phyloP scores from a whole-genome alignment of 2,329 filamentous ascomycete genomes.

The Cladorrhinum sp. region DNA sequence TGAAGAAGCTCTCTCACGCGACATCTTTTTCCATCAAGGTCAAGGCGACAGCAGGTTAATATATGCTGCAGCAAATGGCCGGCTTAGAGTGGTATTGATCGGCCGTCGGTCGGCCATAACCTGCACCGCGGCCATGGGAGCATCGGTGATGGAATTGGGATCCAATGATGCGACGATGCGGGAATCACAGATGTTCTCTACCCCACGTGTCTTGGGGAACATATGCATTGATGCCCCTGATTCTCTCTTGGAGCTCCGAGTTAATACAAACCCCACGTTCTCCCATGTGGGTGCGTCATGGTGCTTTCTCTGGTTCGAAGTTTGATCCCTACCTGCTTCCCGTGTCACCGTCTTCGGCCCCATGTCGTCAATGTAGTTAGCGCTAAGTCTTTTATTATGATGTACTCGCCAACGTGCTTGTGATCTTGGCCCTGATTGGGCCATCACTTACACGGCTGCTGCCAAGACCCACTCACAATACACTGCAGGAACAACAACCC shows the following conservation, averaged over 20 bases:
- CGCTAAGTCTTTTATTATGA: constrained; percentile 11
- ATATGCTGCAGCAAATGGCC: constrained; percentile 5
- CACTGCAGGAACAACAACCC: constrained; percentile 14
- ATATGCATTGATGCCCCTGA: background rate
- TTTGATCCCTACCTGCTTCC: background rate
- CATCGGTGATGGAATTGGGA: background rate
- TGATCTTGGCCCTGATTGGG: constrained; percentile 21
- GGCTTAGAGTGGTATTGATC: constrained; percentile 1
- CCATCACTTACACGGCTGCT: constrained; percentile 5
- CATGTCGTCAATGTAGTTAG: background rate
- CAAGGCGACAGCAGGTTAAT: constrained; percentile 3
- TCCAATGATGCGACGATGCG: background rate
- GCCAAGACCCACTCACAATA: constrained; percentile 4
- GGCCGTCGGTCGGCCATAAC: background rate
- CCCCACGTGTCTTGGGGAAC: constrained; percentile 15
- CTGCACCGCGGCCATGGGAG: background rate
- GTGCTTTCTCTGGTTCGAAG: background rate
- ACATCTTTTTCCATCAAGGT: background rate
- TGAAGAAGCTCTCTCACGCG: constrained; percentile 2
- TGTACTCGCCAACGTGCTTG: constrained; percentile 19
- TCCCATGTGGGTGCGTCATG: background rate
- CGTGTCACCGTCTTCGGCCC: background rate
- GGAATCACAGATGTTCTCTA: constrained; percentile 14
- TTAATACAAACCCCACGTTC: background rate
- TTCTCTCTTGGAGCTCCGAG: background rate